Evolutionary conservation across 2,329 filamentous ascomycete species (phyloP).

Genomic region (Orbilia ellipsospora): DNA sequence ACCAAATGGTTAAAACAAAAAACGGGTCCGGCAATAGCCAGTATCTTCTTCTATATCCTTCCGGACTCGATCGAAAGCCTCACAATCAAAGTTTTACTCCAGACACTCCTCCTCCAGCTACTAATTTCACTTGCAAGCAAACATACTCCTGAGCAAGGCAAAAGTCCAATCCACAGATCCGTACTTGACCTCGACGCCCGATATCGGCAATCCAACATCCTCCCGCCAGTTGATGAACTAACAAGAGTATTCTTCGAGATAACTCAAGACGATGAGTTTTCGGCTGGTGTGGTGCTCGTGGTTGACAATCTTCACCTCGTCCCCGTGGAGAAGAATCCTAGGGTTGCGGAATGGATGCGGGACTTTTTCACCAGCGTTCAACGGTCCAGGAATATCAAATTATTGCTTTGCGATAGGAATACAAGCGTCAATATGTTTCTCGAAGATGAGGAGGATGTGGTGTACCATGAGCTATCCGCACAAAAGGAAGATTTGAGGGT

Average conservation of each 20-base stretch:
- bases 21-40: conserved; percentile 3
- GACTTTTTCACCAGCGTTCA: conserved; percentile 10
- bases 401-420: too few relatives aligned
- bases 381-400: conserved; percentile 10
- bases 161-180: conserved; percentile 7
- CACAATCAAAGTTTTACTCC: too few relatives aligned
- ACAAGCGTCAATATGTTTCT: too few relatives aligned
- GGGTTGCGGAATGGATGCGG: conserved; percentile 2
- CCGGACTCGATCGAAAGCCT: too few relatives aligned
- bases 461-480: conserved; percentile 14
- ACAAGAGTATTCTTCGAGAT: conserved; percentile 32
- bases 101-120: too few relatives aligned
- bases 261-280: conserved; percentile 11
- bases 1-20: conserved; percentile 2
- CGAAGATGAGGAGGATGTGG: not conserved
- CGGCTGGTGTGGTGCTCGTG: conserved; percentile 17
- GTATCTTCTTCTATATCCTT: conserved; percentile 16
- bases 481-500: conserved; percentile 13
- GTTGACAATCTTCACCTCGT: conserved; percentile 31
- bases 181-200: conserved; percentile 19
- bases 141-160: too few relatives aligned
- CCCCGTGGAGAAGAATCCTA: conserved; percentile 11
- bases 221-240: conserved; percentile 9
- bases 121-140: too few relatives aligned
- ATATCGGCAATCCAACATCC: not conserved